A percentile compares a stretch with the other conserved stretches of the same genome.
Evolutionary conservation across 768 basidiomycete species (phyloP).

Genomic region (Calocera cornea): DNA sequence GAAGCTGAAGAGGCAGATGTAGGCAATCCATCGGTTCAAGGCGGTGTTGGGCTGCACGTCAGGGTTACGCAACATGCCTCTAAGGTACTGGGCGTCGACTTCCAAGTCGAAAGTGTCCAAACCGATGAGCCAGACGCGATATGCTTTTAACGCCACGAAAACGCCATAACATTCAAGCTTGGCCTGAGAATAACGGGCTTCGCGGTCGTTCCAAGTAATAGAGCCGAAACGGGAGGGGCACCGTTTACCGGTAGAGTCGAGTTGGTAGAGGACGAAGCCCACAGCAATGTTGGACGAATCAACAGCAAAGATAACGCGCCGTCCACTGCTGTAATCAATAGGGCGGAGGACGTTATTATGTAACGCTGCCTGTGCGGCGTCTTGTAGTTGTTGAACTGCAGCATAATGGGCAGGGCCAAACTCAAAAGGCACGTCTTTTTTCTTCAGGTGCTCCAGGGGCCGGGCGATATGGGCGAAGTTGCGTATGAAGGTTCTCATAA

Average conservation of each 20-base stretch:
- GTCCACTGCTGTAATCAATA: conserved; percentile 23
- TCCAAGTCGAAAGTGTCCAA: conserved; percentile 22
- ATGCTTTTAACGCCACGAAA: conserved; percentile 25
- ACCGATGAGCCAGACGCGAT: conserved; percentile 20
- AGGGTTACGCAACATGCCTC: conserved; percentile 33
- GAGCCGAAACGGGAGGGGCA: conserved; percentile 28
- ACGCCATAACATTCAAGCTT: conserved; percentile 33
- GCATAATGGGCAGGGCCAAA: conserved; percentile 23
- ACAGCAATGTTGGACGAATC: conserved; percentile 28
- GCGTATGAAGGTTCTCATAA: conserved; percentile 22
- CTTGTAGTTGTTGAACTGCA: conserved; percentile 23
- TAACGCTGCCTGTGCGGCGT: conserved; percentile 8
- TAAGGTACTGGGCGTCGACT: conserved; percentile 26
- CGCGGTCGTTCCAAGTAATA: conserved; percentile 26
- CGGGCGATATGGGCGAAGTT: conserved; percentile 16
- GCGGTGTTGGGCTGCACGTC: conserved; percentile 27
- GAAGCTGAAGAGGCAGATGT: conserved; percentile 30
- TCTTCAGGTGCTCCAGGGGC: conserved; percentile 20
- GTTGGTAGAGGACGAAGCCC: conserved; percentile 30
- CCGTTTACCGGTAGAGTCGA: conserved; percentile 11
- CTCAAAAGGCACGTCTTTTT: conserved; percentile 22
- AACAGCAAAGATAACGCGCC: conserved; percentile 26
- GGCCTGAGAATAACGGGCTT: conserved; percentile 27
- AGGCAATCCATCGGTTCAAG: conserved; percentile 32
- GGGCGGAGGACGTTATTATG: background rate